A percentile compares a stretch with the other conserved stretches of the same genome.
phyloP scores from a whole-genome alignment of 2,329 filamentous ascomycete genomes.

The Neonectria sp. region DNA sequence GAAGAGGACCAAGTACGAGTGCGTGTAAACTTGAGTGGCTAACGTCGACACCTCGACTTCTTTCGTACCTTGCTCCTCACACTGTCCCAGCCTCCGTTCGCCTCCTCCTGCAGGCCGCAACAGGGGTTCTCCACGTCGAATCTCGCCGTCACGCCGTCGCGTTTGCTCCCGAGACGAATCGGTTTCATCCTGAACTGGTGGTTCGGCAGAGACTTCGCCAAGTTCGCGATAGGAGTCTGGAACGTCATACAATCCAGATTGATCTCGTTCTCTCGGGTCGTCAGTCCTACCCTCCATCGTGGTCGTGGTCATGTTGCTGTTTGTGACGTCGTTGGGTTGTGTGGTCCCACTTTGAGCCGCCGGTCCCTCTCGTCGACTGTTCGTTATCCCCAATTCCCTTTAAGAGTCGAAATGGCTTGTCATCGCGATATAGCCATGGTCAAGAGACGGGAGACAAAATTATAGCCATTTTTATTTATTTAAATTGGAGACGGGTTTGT shows the following conservation, averaged over 20 bases:
- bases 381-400: conserved; percentile 15
- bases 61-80: conserved; percentile 19
- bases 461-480: background rate
- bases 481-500: conserved; percentile 1
- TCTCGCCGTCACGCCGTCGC: background rate
- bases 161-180: background rate
- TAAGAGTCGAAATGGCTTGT: background rate
- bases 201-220: conserved; percentile 13
- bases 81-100: conserved; percentile 30
- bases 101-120: background rate
- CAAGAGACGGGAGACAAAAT: background rate
- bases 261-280: conserved; percentile 2
- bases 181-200: conserved; percentile 3
- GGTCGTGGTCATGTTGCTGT: background rate
- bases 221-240: conserved; percentile 22
- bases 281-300: conserved; percentile 20
- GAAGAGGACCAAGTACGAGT: conserved; percentile 89
- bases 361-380: background rate
- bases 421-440: conserved; percentile 3
- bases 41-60: conserved; percentile 59
- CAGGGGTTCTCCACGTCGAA: conserved; percentile 3
- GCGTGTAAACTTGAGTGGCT: conserved; percentile 75
- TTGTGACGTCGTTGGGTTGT: conserved; percentile 1
- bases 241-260: conserved; percentile 15
- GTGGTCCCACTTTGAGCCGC: background rate